Base-by-base conservation (phyloP, 805 yeast genomes). In the Brettanomyces sp. region DNA sequence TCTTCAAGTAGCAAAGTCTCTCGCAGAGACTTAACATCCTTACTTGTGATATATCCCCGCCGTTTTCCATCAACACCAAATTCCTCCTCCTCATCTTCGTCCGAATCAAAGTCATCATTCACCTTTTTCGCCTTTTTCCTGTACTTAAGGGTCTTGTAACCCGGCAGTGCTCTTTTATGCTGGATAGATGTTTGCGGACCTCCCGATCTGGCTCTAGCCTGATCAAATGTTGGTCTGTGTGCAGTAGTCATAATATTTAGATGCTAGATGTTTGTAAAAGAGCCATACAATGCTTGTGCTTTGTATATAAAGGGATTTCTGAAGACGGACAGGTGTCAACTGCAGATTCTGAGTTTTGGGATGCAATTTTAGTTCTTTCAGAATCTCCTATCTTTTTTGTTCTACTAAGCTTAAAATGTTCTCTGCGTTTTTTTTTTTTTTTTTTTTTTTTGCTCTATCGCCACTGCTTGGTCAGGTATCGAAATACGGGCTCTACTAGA, bases 151-250 rank as follows among this genome's bases (percentile, higher is more conserved):
- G 68, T 68, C 33, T 66, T 68, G 47, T 81, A 82, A 1, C 77
- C 78, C 0, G 84, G 80, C 9, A 75, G 63, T 40, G 72, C 63
- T 42, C 82, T 65, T 9, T 79, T 67, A 54, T 80, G 85, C 24
- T 67, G 64, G 8, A 74, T 77, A 3, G 72, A 54, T 0, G 82
- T 76, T 59, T 48, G 60, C 54, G 46, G 50, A 6, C 65, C 66
- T 42, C 70, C 65, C 1, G 66, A 65, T 43, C 75, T 77, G 45
- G 81, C 80, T 54, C 77, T 70, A 18, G 84, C 83, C 42, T 75
- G 75, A 51, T 80, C 86, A 50, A 81, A 70, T 5, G 85, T 81
- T 0, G 86, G 85, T 57, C 83, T 72, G 55, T 79, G 85, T 8
- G 85, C 83, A 3, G 85, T 77, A 0, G 86, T 78, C 87, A 81